These are phyloP conservation scores for Suhomyces ambrosiae DNA, from an alignment of 1,139 yeast species.

Conservation along the genomic window DNA sequence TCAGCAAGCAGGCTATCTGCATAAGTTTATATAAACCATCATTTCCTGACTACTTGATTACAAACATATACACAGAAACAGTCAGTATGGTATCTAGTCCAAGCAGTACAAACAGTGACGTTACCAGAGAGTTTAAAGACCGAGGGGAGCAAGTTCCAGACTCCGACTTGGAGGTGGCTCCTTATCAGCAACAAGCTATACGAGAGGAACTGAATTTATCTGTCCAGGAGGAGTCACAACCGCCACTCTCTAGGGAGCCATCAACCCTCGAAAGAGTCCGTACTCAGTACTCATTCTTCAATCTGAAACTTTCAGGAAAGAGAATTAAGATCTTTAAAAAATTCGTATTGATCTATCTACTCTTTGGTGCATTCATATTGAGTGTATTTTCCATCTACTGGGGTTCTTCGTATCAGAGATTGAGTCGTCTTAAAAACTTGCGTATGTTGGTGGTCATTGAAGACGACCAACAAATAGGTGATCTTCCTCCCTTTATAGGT, in stretches of 20 bases:
- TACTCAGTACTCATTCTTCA: slow-evolving; percentile 29
- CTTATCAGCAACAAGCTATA: neutral
- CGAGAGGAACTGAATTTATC: neutral
- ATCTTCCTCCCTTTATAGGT: slow-evolving; percentile 38
- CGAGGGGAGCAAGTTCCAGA: neutral
- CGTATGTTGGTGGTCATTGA: slow-evolving; percentile 45
- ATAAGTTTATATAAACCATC: too few relatives aligned
- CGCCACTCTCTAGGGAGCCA: slow-evolving; percentile 15
- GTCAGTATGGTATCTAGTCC: too few relatives aligned
- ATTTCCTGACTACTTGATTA: too few relatives aligned
- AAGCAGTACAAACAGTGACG: neutral
- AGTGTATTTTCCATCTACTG: slow-evolving; percentile 43
- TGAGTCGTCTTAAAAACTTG: slow-evolving; percentile 32
- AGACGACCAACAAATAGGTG: slow-evolving; percentile 32
- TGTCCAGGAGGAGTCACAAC: neutral
- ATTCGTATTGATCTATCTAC: slow-evolving; percentile 16
- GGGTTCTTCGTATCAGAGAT: slow-evolving; percentile 44
- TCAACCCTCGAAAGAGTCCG: slow-evolving; percentile 21
- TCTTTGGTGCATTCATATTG: slow-evolving; percentile 35
- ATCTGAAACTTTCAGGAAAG: slow-evolving; percentile 23
- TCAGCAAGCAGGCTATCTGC: too few relatives aligned
- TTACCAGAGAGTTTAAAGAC: neutral
- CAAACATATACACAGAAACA: too few relatives aligned
- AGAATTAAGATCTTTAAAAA: slow-evolving; percentile 23
- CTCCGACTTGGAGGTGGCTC: neutral